phyloP scores from a whole-genome alignment of 2,329 filamentous ascomycete genomes.

The Cordyceps farinosa region DNA sequence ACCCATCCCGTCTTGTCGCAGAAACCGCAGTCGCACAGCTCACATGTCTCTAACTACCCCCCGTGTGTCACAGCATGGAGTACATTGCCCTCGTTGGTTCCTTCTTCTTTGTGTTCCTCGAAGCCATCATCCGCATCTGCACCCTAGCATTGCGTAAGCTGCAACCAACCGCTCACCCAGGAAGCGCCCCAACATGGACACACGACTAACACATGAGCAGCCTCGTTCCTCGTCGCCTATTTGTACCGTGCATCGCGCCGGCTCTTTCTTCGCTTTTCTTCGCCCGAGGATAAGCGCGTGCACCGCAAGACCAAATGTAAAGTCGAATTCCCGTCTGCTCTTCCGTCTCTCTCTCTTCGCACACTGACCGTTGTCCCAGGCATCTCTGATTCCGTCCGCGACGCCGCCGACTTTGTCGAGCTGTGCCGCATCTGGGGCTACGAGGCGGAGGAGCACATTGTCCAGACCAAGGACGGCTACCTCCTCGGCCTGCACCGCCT shows the following conservation, averaged over 20 bases:
- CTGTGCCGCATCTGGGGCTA: constrained; percentile 91
- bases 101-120: constrained; percentile 76
- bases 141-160: constrained; percentile 80
- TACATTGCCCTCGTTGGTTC: constrained; percentile 85
- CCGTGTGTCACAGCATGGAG: constrained; percentile 57
- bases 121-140: constrained; percentile 77
- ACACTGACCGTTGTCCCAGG: constrained; percentile 59
- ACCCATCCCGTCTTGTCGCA: background rate
- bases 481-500: constrained; percentile 85
- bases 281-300: constrained; percentile 64
- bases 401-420: constrained; percentile 88
- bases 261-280: constrained; percentile 75
- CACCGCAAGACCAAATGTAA: constrained; percentile 64
- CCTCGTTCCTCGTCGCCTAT: constrained; percentile 74
- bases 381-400: constrained; percentile 72
- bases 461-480: constrained; percentile 92
- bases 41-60: constrained; percentile 6
- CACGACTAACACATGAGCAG: constrained; percentile 40
- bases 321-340: background rate
- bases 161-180: background rate
- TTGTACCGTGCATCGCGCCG: constrained; percentile 79
- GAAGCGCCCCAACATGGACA: background rate
- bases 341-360: constrained; percentile 36
- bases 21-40: constrained; percentile 8
- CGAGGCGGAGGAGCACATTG: constrained; percentile 91